A percentile compares a stretch with the other conserved stretches of the same genome.
These are phyloP conservation scores for Nemophila menziesii DNA, from an alignment of 257 asterid species.

Conservation along the genomic window DNA sequence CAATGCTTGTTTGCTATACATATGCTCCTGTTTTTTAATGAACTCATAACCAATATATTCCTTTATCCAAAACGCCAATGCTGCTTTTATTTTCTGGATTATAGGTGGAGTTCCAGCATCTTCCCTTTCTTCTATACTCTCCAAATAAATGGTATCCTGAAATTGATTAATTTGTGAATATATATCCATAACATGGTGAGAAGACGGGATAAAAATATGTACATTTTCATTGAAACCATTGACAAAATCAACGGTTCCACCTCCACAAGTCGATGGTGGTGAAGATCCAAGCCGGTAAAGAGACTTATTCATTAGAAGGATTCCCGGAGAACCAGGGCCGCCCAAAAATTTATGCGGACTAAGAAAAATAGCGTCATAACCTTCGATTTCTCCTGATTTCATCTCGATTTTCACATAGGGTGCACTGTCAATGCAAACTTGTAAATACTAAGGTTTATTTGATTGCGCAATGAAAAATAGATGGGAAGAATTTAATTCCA, in stretches of 20 bases:
- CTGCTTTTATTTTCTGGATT: slow-evolving; percentile 53
- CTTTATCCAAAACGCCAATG: slow-evolving; percentile 49
- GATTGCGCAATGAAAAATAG: too few species aligned
- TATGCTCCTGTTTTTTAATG: slow-evolving; percentile 31
- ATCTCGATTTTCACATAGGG: too few species aligned
- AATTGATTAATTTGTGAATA: too few species aligned
- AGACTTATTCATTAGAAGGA: slow-evolving; percentile 13
- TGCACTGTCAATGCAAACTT: too few species aligned
- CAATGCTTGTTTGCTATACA: slow-evolving; percentile 27
- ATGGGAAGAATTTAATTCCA: too few species aligned
- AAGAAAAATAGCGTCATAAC: slow-evolving; percentile 40
- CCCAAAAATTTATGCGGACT: slow-evolving; percentile 68
- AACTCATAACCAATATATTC: slow-evolving; percentile 37
- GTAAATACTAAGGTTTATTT: too few species aligned
- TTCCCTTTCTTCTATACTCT: slow-evolving; percentile 56
- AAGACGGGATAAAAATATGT: too few species aligned
- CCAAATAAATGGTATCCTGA: slow-evolving; percentile 50
- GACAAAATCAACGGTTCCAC: too few species aligned
- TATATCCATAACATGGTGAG: too few species aligned
- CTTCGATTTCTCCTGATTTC: slow-evolving; percentile 27
- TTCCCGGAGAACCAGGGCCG: slow-evolving; percentile 76
- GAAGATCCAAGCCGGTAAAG: too few species aligned
- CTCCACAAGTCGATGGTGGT: too few species aligned
- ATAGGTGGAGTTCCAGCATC: slow-evolving; percentile 73
- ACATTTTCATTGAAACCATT: too few species aligned